Percentiles rank a stretch among this genome's conserved stretches.
Evolutionary conservation across 2,329 filamentous ascomycete genomes (phyloP).

Genomic region (Fusarium nelsonii): DNA sequence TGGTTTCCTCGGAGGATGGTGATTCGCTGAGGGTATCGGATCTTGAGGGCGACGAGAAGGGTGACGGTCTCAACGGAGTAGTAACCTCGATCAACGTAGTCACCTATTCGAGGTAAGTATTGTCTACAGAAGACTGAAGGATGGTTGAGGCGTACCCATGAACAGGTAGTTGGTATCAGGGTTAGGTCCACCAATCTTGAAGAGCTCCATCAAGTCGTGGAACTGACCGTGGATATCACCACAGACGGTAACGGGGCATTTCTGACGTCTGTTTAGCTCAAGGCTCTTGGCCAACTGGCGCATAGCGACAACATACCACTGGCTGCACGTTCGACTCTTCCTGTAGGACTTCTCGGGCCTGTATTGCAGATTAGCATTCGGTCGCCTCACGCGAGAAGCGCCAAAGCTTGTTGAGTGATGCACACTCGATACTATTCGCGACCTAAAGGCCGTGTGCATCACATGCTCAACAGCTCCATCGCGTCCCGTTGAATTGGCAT

Average conservation of each 20-base stretch:
- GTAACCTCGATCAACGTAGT: slow-evolving; percentile 98
- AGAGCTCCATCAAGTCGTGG: slow-evolving; percentile 98
- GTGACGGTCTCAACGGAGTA: slow-evolving; percentile 99
- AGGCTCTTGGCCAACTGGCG: slow-evolving; percentile 27
- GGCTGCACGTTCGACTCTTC: slow-evolving; percentile 99
- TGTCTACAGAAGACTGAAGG: background rate
- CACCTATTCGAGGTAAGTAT: slow-evolving; percentile 67
- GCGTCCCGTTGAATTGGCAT: background rate
- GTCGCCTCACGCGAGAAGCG: slow-evolving; percentile 50
- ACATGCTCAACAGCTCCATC: slow-evolving; percentile 2
- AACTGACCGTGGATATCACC: slow-evolving; percentile 99
- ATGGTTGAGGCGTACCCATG: slow-evolving; percentile 77
- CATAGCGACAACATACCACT: slow-evolving; percentile 75
- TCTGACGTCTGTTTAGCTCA: slow-evolving; percentile 65
- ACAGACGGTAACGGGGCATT: slow-evolving; percentile 98
- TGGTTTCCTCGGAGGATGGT: slow-evolving; percentile 99
- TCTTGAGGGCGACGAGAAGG: slow-evolving; percentile 95
- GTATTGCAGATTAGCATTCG: slow-evolving; percentile 50
- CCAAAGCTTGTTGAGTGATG: slow-evolving; percentile 28
- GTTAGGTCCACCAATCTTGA: slow-evolving; percentile 98
- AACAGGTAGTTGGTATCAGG: slow-evolving; percentile 99
- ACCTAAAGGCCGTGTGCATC: background rate
- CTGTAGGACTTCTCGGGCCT: slow-evolving; percentile 96
- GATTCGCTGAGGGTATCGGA: slow-evolving; percentile 97
- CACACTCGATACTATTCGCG: slow-evolving; percentile 13